A percentile compares a stretch with the other conserved stretches of the same genome.
Conservation (phyloP, 129 eudicot genomes). For the Saussurea involucrata region DNA sequence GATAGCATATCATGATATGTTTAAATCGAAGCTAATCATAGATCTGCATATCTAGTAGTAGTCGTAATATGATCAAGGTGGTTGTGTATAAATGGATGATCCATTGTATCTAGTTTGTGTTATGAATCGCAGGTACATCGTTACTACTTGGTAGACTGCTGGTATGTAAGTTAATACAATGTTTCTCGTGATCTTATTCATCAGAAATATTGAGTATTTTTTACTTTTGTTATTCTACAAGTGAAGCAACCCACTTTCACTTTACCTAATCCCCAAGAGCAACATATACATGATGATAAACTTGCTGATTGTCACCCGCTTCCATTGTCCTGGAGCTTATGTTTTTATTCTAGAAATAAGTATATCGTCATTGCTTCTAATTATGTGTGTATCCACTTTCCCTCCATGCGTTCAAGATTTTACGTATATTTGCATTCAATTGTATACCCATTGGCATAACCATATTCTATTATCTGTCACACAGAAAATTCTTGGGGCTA, state of each 20-base stretch:
- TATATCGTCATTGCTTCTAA: neutral
- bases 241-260: neutral
- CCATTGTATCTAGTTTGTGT: neutral
- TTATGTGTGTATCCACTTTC: neutral
- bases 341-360: neutral
- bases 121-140: neutral
- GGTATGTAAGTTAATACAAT: neutral
- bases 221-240: neutral
- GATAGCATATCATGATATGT: neutral
- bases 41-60: neutral
- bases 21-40: neutral
- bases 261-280: neutral
- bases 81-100: neutral
- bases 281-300: neutral
- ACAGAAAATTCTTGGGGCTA: slow-evolving; percentile 90
- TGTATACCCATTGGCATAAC: neutral
- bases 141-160: neutral
- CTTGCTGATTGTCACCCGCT: neutral
- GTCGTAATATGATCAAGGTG: neutral
- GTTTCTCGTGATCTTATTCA: neutral
- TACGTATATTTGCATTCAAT: neutral
- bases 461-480: slow-evolving; percentile 4
- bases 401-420: neutral
- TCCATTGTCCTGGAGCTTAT: neutral
- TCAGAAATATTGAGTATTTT: neutral